Percentiles rank a stretch among this genome's conserved stretches.
Conservation (phyloP, 805 yeast species). For the Barnettozyma botsteinii region DNA sequence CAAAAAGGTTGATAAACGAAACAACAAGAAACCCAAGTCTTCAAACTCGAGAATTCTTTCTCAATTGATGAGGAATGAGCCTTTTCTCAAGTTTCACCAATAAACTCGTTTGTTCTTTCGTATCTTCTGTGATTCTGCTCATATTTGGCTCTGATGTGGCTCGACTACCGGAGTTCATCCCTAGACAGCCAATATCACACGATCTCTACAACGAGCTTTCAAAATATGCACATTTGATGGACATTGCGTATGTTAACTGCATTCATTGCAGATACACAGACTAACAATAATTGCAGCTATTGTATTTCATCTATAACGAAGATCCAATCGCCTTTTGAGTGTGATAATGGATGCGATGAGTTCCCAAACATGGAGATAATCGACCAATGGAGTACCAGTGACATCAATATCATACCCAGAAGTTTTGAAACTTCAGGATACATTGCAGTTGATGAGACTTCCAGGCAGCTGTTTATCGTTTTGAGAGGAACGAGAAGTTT, state of each 20-base stretch:
- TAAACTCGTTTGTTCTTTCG: not conserved
- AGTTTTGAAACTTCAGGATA: constrained; percentile 22
- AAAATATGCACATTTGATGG: constrained; percentile 20
- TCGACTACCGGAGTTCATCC: not conserved
- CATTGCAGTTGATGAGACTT: constrained; percentile 17
- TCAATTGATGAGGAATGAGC: no score
- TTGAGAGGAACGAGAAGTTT: constrained; percentile 25
- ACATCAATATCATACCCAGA: constrained; percentile 8
- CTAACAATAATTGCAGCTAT: constrained; percentile 10
- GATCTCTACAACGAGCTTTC: constrained; percentile 13
- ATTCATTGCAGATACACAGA: not conserved
- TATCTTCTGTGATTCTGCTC: not conserved
- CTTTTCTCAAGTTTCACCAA: not conserved
- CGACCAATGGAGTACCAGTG: constrained; percentile 23
- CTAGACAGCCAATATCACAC: constrained; percentile 7
- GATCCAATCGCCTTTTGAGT: constrained; percentile 20
- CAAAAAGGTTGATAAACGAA: not conserved
- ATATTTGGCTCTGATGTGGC: not conserved
- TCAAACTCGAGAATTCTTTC: no score
- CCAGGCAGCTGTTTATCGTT: constrained; percentile 10
- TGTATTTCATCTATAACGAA: constrained; percentile 21
- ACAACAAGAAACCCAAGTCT: no score
- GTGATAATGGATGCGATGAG: constrained; percentile 21
- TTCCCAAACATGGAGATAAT: constrained; percentile 21
- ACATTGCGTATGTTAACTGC: constrained; percentile 15